Base-by-base conservation (phyloP, 2,329 filamentous ascomycete genomes). In the Penicillium griseofulvum region DNA sequence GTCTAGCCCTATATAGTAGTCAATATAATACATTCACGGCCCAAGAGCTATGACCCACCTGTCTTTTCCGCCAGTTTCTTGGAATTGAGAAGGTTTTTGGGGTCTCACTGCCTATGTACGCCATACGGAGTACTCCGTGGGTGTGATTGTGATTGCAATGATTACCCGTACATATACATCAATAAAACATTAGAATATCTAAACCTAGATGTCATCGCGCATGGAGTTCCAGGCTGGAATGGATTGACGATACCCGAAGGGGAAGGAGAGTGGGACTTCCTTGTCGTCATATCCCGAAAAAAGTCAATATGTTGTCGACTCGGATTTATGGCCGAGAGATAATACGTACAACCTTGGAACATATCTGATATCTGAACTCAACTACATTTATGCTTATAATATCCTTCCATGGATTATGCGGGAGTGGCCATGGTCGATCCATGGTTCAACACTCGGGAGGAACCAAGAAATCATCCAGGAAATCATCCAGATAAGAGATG, bases 371-470 rank as follows among this genome's bases (percentile, higher is more conserved):
- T 22, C 22, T 22, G 22, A 22, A 3, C 22, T 22, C 22, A 22
- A 22, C 22, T 22, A 2, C 22, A 22, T 22, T 33, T 42, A 41
- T 39, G 22, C 29, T 24, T 46, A 34, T 11, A 38, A 47, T 22
- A 44, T 44, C 24, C 42, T 17, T 28, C 22, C 17, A 16, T 14
- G 17, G 33, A 31, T 28, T n/a, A 39, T 12, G 34, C 59, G 59
- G 59, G 57, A 58, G 51, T 17, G 50, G 50, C 57, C 55, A 12
- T 47, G 37, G 29, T 22, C 10, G 49, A 49, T 39, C 61, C 59
- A 38, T 61, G 55, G 59, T 60, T 63, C 22, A 22, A 22, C 22
- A 3, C 22, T 22, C 22, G 22, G 22, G 22, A 22, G 4, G 3
- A 22, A 22, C 22, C 22, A 22, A 22, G 22, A 22, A 22, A 22